Conservation (phyloP, 2,329 filamentous ascomycete genomes). For the Epichloe elymi region DNA sequence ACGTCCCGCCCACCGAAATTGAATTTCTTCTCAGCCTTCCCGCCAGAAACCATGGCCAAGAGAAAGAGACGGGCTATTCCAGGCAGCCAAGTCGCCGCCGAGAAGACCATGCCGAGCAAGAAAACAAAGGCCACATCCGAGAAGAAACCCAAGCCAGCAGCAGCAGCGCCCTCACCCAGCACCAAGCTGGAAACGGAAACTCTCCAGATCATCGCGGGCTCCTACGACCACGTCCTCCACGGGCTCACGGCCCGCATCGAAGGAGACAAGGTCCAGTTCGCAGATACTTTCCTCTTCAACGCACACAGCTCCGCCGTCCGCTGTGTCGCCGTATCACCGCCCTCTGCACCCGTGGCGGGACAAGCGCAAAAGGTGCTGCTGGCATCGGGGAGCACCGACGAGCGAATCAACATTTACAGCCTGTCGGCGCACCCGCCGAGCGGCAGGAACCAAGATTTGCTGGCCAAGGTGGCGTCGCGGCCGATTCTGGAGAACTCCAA, state of each 20-base stretch:
- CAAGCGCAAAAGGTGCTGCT: constrained; percentile 75
- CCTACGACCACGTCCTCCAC: constrained; percentile 87
- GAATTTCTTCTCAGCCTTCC: neutral
- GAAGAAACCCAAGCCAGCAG: constrained; percentile 1
- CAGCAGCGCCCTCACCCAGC: constrained; percentile 6
- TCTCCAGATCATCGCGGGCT: constrained; percentile 85
- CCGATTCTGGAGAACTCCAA: constrained; percentile 72
- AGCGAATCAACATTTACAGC: constrained; percentile 89
- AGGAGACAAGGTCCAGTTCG: constrained; percentile 46
- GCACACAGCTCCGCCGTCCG: constrained; percentile 84
- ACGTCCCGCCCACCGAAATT: neutral
- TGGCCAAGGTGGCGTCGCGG: constrained; percentile 56
- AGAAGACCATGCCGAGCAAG: constrained; percentile 16
- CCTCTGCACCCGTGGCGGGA: constrained; percentile 46
- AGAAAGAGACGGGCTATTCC: constrained; percentile 31
- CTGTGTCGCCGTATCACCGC: constrained; percentile 72
- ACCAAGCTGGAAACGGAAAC: constrained; percentile 27
- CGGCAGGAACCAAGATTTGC: constrained; percentile 40
- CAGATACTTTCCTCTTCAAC: constrained; percentile 91
- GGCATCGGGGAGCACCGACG: constrained; percentile 84
- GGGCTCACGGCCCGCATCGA: constrained; percentile 67
- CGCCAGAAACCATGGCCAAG: constrained; percentile 26
- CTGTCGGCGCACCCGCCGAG: constrained; percentile 58
- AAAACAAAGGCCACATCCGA: constrained; percentile 16
- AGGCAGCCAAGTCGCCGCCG: constrained; percentile 13